These are phyloP conservation scores for Candida ficus DNA, from an alignment of 805 yeast species.

Conservation along the genomic window DNA sequence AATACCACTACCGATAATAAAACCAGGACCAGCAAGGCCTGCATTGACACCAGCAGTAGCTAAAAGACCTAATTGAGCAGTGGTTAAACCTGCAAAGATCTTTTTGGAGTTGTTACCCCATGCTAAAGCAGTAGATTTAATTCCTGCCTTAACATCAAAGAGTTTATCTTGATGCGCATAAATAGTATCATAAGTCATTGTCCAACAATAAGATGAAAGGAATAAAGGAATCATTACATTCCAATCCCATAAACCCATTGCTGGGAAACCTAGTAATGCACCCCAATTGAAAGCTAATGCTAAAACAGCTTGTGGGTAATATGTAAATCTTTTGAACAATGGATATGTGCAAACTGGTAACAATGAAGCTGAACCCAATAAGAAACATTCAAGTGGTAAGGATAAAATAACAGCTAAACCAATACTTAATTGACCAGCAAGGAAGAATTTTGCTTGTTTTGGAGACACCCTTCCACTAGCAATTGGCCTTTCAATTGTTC, in stretches of 20 bases:
- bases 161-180: constrained; percentile 97
- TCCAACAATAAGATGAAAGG: constrained; percentile 79
- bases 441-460: constrained; percentile 62
- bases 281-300: constrained; percentile 93
- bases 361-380: constrained; percentile 75
- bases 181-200: constrained; percentile 92
- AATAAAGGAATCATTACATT: constrained; percentile 75
- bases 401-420: constrained; percentile 70
- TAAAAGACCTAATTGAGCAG: constrained; percentile 61
- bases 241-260: constrained; percentile 81
- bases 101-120: constrained; percentile 84
- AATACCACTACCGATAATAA: constrained; percentile 55
- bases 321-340: constrained; percentile 87
- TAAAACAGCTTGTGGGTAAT: constrained; percentile 86
- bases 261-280: constrained; percentile 89
- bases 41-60: constrained; percentile 66
- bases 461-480: constrained; percentile 79
- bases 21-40: constrained; percentile 81
- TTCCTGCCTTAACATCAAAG: constrained; percentile 85
- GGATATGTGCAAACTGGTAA: constrained; percentile 85
- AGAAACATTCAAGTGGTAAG: constrained; percentile 77
- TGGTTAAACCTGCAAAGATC: constrained; percentile 57
- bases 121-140: constrained; percentile 90
- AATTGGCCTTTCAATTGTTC: constrained; percentile 90
- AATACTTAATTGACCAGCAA: constrained; percentile 66